These are phyloP conservation scores for Lasiosphaeria ovina DNA, from an alignment of 495 filamentous ascomycete genomes.

Conservation along the genomic window DNA sequence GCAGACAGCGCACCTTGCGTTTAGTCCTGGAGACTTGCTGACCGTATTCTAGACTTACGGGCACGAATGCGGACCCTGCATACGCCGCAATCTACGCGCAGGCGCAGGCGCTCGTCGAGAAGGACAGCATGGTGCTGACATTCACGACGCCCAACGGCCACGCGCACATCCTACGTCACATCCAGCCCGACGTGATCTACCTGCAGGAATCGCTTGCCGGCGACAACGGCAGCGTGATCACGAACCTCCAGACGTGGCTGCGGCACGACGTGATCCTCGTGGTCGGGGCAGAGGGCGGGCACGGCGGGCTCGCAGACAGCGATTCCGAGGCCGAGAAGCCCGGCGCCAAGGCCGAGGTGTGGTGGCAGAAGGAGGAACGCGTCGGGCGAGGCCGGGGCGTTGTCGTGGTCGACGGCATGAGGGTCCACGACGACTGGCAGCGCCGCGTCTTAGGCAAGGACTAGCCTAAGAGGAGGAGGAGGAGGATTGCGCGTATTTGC, in stretches of 20 bases:
- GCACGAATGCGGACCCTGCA: conserved; percentile 47
- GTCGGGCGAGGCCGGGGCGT: conserved; percentile 84
- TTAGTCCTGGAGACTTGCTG: conserved; percentile 12
- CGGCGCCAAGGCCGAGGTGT: conserved; percentile 56
- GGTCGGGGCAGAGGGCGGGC: conserved; percentile 78
- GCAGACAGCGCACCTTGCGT: not conserved
- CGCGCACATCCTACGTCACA: conserved; percentile 77
- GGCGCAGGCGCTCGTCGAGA: conserved; percentile 72
- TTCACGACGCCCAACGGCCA: conserved; percentile 77
- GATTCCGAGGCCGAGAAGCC: conserved; percentile 70
- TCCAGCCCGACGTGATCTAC: conserved; percentile 80
- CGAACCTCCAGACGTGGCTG: conserved; percentile 78
- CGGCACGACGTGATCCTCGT: conserved; percentile 76
- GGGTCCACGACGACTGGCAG: conserved; percentile 80
- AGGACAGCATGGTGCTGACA: conserved; percentile 79
- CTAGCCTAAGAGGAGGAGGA: conserved; percentile 37
- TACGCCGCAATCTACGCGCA: conserved; percentile 77
- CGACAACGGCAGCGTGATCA: conserved; percentile 64
- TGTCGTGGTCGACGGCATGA: conserved; percentile 75
- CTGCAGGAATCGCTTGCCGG: conserved; percentile 77
- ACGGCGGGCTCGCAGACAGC: conserved; percentile 84
- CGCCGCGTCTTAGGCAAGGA: conserved; percentile 70
- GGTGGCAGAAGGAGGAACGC: conserved; percentile 80
- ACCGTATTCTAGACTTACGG: conserved; percentile 23
- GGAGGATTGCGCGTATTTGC: conserved; percentile 9